Base-by-base conservation (phyloP, 208 protist species). In the Acanthamoeba healyi region DNA sequence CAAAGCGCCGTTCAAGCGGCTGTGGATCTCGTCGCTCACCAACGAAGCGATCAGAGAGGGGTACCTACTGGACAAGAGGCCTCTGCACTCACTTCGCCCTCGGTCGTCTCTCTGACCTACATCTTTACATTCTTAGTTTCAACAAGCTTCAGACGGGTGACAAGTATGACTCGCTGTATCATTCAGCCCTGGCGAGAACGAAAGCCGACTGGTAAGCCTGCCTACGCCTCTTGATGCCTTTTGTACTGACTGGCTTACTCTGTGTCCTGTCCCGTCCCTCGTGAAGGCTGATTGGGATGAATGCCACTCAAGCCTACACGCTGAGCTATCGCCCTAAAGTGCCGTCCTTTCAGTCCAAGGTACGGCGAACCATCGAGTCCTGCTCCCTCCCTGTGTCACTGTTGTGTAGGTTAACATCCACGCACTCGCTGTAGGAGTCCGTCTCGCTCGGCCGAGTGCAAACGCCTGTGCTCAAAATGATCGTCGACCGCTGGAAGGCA, bases 1-100 rank as follows among this genome's bases (percentile, higher is more conserved):
- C 0, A 42, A 51, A 29, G 40, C 34, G n/a, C 89, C 89, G 15
- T 56, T 84, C n/a, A 93, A 77, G 65, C 89, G 89, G 24, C 49
- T 93, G 0, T 93, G 89, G 89, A 93, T 93, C 6, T 93, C 89
- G 9, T 93, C 89, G 24, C 67, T 93, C n/a, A 93, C 89, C 36
- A 65, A 93, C 42, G 89, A 93, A 42, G 89, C 89, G 29, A 93
- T 93, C 58, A 49, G 44, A 42, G 67, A 77, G 24, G 89, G 89
- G 89, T 93, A 81, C 19, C 26, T 29, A 26, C 14, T 81, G 58
- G 19, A n/a, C 58, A 29, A 14, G n/a, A n/a, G n/a, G n/a, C n/a
- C n/a, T n/a, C n/a, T n/a, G n/a, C n/a, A n/a, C n/a, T n/a, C n/a
- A n/a, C n/a, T n/a, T n/a, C n/a, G n/a, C n/a, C n/a, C n/a, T n/a